Evolutionary conservation across 1,284 basidiomycete genomes (phyloP).

Genomic region (Marasmius sp.): DNA sequence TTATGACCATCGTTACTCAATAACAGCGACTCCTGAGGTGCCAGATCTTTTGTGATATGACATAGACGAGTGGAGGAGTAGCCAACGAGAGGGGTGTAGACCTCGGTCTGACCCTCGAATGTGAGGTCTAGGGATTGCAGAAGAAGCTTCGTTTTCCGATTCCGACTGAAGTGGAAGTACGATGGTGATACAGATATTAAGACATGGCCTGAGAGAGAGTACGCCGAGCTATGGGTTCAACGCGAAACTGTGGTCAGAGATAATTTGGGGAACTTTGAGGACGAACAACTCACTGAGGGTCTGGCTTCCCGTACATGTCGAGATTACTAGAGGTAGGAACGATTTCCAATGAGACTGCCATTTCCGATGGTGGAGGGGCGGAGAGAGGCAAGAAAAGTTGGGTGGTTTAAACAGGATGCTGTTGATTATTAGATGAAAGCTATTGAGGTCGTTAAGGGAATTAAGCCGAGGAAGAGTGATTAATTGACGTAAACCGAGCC

Average conservation of each 20-base stretch:
- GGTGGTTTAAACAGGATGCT: too few relatives aligned
- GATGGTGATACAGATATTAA: slow-evolving; percentile 52
- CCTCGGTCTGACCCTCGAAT: slow-evolving; percentile 78
- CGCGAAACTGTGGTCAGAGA: not conserved
- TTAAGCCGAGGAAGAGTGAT: too few relatives aligned
- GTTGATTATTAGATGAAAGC: too few relatives aligned
- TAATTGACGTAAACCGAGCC: too few relatives aligned
- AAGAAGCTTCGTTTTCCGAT: slow-evolving; percentile 46
- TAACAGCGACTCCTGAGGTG: slow-evolving; percentile 49
- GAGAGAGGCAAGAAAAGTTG: not conserved
- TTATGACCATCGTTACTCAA: slow-evolving; percentile 63
- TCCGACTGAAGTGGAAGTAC: slow-evolving; percentile 49
- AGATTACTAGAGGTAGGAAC: slow-evolving; percentile 52
- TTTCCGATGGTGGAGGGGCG: slow-evolving; percentile 25
- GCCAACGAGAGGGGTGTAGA: slow-evolving; percentile 53
- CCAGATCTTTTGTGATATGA: slow-evolving; percentile 62
- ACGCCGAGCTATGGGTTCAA: slow-evolving; percentile 53
- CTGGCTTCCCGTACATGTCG: slow-evolving; percentile 68
- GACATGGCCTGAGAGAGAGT: slow-evolving; percentile 76
- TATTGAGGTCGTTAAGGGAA: too few relatives aligned
- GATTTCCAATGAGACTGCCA: slow-evolving; percentile 66
- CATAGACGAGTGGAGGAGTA: slow-evolving; percentile 68
- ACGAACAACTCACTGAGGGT: slow-evolving; percentile 52
- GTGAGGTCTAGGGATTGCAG: slow-evolving; percentile 68
- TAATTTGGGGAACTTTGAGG: slow-evolving; percentile 4